These are phyloP conservation scores for Ogataea chonburiensis DNA, from an alignment of 805 yeast genomes.

Conservation along the genomic window DNA sequence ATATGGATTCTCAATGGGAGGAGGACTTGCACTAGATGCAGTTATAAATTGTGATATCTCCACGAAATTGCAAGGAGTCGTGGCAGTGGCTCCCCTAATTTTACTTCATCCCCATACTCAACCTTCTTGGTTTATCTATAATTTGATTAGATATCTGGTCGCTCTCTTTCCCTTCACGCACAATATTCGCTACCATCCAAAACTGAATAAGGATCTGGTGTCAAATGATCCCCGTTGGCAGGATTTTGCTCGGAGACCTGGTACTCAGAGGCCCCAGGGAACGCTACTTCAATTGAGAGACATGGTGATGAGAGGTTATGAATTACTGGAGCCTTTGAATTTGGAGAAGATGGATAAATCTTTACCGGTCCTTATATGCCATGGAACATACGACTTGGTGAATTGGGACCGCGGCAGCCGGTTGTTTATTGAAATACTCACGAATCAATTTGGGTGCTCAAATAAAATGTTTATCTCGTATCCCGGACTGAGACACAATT, in stretches of 20 bases:
- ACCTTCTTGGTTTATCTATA: slow-evolving; percentile 44
- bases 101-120: slow-evolving; percentile 53
- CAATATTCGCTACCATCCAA: slow-evolving; percentile 12
- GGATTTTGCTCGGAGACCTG: slow-evolving; percentile 13
- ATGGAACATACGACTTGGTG: slow-evolving; percentile 53
- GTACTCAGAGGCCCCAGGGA: slow-evolving; percentile 9
- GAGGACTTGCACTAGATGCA: slow-evolving; percentile 65
- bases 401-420: slow-evolving; percentile 12
- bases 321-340: slow-evolving; percentile 2
- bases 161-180: slow-evolving; percentile 8
- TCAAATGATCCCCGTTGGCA: slow-evolving; percentile 14
- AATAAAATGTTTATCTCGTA: slow-evolving; percentile 8
- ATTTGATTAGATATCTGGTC: slow-evolving; percentile 6
- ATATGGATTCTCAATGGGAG: slow-evolving; percentile 81
- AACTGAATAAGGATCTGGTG: slow-evolving; percentile 8
- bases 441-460: background rate
- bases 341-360: slow-evolving; percentile 27
- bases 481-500: slow-evolving; percentile 10
- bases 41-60: slow-evolving; percentile 52
- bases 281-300: slow-evolving; percentile 10
- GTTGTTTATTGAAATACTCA: slow-evolving; percentile 2
- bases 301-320: slow-evolving; percentile 11
- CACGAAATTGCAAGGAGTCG: slow-evolving; percentile 45
- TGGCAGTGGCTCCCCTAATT: slow-evolving; percentile 60
- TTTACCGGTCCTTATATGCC: slow-evolving; percentile 53